Percentiles rank a stretch among this genome's conserved stretches.
Conservation (phyloP, 2,329 filamentous ascomycete genomes). For the Hyphodiscus sp. region DNA sequence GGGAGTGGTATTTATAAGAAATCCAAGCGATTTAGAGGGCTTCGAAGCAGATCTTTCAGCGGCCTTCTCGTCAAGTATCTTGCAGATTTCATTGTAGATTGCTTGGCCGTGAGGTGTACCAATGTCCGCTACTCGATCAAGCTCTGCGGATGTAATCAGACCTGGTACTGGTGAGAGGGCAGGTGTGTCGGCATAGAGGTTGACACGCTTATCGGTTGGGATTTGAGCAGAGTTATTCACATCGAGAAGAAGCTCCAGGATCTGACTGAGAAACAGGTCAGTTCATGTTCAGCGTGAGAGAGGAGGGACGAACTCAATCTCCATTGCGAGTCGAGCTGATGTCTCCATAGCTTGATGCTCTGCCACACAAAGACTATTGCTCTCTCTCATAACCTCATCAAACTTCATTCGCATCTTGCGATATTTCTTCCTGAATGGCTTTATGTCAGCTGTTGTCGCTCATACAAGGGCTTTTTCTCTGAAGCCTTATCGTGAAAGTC, state of each 20-base stretch:
- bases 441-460: constrained; percentile 29
- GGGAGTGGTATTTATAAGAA: constrained; percentile 21
- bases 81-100: constrained; percentile 22
- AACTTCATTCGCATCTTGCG: constrained; percentile 80
- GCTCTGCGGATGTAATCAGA: constrained; percentile 22
- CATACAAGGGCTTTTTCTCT: constrained; percentile 41
- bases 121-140: constrained; percentile 16
- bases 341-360: constrained; percentile 77
- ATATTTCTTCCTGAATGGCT: constrained; percentile 87
- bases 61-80: constrained; percentile 22
- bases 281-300: constrained; percentile 2
- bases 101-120: constrained; percentile 23
- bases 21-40: constrained; percentile 25
- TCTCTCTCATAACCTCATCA: constrained; percentile 70
- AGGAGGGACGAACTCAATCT: constrained; percentile 72
- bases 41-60: constrained; percentile 7
- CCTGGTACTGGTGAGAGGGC: constrained; percentile 20
- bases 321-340: constrained; percentile 75
- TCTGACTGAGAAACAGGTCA: constrained; percentile 52
- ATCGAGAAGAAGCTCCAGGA: constrained; percentile 83
- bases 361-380: constrained; percentile 74
- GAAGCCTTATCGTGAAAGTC: background rate
- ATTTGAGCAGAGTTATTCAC: constrained; percentile 82
- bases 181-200: constrained; percentile 44
- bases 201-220: constrained; percentile 65